These are phyloP conservation scores for Coniochaeta sp. DNA, from an alignment of 2,329 filamentous ascomycete genomes.

Conservation along the genomic window DNA sequence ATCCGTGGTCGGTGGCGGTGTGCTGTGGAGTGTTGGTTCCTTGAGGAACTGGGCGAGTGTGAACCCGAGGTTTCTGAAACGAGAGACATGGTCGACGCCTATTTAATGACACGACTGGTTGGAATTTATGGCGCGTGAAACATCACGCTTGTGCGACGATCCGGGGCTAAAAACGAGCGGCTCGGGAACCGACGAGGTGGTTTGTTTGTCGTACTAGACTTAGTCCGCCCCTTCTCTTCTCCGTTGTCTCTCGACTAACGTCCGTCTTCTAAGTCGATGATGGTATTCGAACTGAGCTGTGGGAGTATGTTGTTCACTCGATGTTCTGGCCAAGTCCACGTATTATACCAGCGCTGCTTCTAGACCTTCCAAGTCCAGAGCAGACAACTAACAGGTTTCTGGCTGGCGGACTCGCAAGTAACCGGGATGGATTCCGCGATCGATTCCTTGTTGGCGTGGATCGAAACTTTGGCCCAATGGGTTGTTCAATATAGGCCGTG, in stretches of 20 bases:
- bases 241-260: background rate
- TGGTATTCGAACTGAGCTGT: background rate
- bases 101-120: constrained; percentile 16
- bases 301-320: constrained; percentile 3
- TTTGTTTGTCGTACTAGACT: background rate
- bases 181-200: constrained; percentile 9
- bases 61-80: background rate
- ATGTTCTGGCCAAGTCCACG: background rate
- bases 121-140: constrained; percentile 13
- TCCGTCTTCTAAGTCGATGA: background rate
- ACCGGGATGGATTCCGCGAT: constrained; percentile 2
- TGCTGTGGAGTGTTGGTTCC: constrained; percentile 6
- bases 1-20: constrained; percentile 14
- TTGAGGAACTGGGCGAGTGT: constrained; percentile 1
- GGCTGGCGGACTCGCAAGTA: constrained; percentile 4
- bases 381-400: background rate
- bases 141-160: constrained; percentile 16
- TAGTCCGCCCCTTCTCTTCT: background rate
- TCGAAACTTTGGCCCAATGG: constrained; percentile 9
- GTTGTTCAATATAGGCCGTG: constrained; percentile 17
- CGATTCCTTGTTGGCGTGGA: constrained; percentile 9
- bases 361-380: background rate
- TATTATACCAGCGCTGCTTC: constrained; percentile 2
- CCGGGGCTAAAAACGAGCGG: constrained; percentile 12
- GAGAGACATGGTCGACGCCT: constrained; percentile 14